Conservation (phyloP, 345 rosid genomes). For the Heritiera fomes region DNA sequence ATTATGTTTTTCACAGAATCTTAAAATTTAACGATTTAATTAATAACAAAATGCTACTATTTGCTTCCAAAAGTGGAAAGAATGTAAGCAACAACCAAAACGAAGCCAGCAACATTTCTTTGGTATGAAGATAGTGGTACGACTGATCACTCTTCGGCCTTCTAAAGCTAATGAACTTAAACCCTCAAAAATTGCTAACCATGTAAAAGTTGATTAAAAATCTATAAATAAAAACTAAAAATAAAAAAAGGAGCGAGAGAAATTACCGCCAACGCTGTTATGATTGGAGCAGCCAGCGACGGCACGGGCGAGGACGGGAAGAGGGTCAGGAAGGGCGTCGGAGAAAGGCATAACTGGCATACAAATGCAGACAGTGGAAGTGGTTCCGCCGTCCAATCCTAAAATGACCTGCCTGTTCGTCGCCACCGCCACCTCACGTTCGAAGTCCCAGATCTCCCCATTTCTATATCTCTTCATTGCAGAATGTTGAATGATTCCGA, state of each 20-base stretch:
- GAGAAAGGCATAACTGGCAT: slow-evolving; percentile 46
- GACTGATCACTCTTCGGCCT: not conserved
- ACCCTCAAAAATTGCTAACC: not conserved
- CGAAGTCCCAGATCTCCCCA: slow-evolving; percentile 70
- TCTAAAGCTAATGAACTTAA: not conserved
- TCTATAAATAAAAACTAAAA: too few relatives aligned
- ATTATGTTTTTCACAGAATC: not conserved
- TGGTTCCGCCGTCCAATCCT: slow-evolving; percentile 72
- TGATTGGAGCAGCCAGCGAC: slow-evolving; percentile 73
- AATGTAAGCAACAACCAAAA: not conserved
- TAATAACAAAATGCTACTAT: not conserved
- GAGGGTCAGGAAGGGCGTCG: slow-evolving; percentile 46
- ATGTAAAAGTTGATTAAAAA: too few relatives aligned
- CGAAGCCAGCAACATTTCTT: not conserved
- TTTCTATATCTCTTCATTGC: slow-evolving; percentile 62
- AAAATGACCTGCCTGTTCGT: slow-evolving; percentile 41
- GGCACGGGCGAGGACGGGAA: slow-evolving; percentile 68
- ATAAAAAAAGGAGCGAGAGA: too few relatives aligned
- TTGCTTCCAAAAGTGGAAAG: not conserved
- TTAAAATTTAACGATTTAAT: not conserved
- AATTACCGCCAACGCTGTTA: slow-evolving; percentile 68
- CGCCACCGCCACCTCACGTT: slow-evolving; percentile 36
- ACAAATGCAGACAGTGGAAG: slow-evolving; percentile 79
- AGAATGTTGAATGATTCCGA: not conserved
- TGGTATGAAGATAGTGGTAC: not conserved